phyloP scores from a whole-genome alignment of 2,329 filamentous ascomycete species.

The Scopulariopsis brevicaulis region DNA sequence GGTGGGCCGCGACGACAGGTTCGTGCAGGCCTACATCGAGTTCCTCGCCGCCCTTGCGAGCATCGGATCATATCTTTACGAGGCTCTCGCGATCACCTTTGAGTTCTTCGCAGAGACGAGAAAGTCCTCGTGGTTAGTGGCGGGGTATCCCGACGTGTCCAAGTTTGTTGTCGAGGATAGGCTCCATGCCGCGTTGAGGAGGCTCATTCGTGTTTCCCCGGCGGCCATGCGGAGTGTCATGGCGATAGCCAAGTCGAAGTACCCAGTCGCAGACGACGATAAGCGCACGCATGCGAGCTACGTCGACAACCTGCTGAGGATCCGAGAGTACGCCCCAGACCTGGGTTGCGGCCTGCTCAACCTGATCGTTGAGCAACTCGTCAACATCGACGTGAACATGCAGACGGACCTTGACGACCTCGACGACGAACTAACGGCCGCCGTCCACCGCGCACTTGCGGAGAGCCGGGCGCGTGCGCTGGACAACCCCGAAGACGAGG shows the following conservation, averaged over 20 bases:
- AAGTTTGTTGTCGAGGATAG: constrained; percentile 57
- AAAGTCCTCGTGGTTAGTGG: constrained; percentile 31
- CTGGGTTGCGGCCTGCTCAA: constrained; percentile 72
- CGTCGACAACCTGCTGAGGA: constrained; percentile 68
- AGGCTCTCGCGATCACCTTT: constrained; percentile 71
- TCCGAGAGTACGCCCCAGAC: constrained; percentile 68
- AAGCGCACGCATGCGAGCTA: constrained; percentile 78
- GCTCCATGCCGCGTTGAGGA: constrained; percentile 64
- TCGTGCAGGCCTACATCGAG: constrained; percentile 55
- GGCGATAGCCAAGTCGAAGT: constrained; percentile 53
- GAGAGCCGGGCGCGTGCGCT: constrained; percentile 18
- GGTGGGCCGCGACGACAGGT: constrained; percentile 53
- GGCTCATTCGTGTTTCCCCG: constrained; percentile 71
- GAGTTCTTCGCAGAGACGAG: constrained; percentile 55
- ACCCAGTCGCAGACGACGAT: constrained; percentile 67
- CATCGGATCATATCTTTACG: constrained; percentile 62
- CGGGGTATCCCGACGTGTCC: constrained; percentile 46
- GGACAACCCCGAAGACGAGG: constrained; percentile 46
- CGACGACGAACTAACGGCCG: constrained; percentile 75
- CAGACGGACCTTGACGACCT: constrained; percentile 88
- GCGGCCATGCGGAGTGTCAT: constrained; percentile 62
- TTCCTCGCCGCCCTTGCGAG: constrained; percentile 66
- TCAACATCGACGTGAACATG: constrained; percentile 93
- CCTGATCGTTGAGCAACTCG: constrained; percentile 72
- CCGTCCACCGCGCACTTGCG: constrained; percentile 45